A percentile compares a stretch with the other conserved stretches of the same genome.
Evolutionary conservation across 768 basidiomycete genomes (phyloP).

Genomic region (Boletus barrowsii): DNA sequence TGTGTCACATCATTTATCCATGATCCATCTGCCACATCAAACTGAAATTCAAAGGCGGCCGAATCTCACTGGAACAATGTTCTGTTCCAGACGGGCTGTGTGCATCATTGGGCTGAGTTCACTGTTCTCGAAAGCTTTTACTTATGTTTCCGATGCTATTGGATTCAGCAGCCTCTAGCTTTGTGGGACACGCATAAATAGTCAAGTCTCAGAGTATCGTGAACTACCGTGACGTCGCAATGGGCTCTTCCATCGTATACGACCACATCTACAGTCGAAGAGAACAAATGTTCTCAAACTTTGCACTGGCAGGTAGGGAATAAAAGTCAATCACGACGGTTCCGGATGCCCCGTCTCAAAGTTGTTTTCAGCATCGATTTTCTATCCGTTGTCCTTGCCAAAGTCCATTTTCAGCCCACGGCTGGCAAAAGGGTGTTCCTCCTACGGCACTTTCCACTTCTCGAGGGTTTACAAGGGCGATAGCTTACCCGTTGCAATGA

Average conservation of each 20-base stretch:
- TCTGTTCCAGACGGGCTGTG: too few species aligned
- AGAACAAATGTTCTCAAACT: not conserved
- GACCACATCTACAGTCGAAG: not conserved
- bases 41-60: too few species aligned
- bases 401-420: not conserved
- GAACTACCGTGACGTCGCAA: not conserved
- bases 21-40: too few species aligned
- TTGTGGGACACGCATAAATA: too few species aligned
- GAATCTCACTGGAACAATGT: too few species aligned
- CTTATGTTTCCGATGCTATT: too few species aligned
- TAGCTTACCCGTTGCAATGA: conserved; percentile 3
- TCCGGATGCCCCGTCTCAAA: too few species aligned
- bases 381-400: not conserved
- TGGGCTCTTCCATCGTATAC: not conserved
- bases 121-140: too few species aligned
- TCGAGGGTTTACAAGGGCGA: conserved; percentile 8
- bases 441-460: conserved; percentile 1
- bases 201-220: too few species aligned
- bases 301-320: not conserved
- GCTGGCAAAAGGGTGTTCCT: not conserved
- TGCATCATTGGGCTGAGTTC: too few species aligned
- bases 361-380: not conserved
- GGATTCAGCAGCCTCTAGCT: too few species aligned
- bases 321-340: not conserved
- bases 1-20: too few species aligned